These are phyloP conservation scores for Trametes polyzona DNA, from an alignment of 1,284 basidiomycete species.

Conservation along the genomic window DNA sequence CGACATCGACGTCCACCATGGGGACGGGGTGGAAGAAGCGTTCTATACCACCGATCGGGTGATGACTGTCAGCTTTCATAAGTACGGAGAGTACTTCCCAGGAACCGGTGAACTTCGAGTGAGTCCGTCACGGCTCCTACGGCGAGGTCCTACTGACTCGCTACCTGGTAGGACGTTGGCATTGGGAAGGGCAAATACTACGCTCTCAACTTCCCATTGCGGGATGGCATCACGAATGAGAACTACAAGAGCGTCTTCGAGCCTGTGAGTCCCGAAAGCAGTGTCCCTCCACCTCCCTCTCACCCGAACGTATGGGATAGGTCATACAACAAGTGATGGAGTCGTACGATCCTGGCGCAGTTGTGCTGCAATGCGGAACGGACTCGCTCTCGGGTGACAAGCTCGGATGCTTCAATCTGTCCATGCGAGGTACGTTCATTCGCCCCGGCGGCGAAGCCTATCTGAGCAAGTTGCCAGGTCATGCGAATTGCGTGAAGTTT, in stretches of 20 bases:
- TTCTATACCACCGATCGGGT: constrained; percentile 99
- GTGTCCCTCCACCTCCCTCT: no score
- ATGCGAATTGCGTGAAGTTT: constrained; percentile 97
- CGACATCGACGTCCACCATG: constrained; percentile 99
- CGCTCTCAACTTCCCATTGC: constrained; percentile 92
- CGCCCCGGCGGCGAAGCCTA: background rate
- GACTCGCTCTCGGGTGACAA: constrained; percentile 98
- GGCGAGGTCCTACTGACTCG: background rate
- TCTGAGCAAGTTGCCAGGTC: constrained; percentile 52
- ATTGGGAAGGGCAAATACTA: constrained; percentile 94
- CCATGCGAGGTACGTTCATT: constrained; percentile 82
- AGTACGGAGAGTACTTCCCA: constrained; percentile 99
- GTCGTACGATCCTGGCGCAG: constrained; percentile 92
- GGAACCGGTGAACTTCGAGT: constrained; percentile 96
- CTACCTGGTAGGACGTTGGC: constrained; percentile 76
- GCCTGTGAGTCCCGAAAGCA: constrained; percentile 87
- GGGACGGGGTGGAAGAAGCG: constrained; percentile 98
- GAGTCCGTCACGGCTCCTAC: constrained; percentile 34
- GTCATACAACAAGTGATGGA: constrained; percentile 96
- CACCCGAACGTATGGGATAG: no score
- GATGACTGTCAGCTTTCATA: constrained; percentile 99
- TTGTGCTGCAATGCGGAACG: constrained; percentile 98
- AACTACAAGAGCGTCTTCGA: constrained; percentile 96
- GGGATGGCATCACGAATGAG: constrained; percentile 96
- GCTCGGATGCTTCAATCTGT: constrained; percentile 94